phyloP scores from a whole-genome alignment of 2,329 filamentous ascomycete genomes.

The Tolypocladium paradoxum region DNA sequence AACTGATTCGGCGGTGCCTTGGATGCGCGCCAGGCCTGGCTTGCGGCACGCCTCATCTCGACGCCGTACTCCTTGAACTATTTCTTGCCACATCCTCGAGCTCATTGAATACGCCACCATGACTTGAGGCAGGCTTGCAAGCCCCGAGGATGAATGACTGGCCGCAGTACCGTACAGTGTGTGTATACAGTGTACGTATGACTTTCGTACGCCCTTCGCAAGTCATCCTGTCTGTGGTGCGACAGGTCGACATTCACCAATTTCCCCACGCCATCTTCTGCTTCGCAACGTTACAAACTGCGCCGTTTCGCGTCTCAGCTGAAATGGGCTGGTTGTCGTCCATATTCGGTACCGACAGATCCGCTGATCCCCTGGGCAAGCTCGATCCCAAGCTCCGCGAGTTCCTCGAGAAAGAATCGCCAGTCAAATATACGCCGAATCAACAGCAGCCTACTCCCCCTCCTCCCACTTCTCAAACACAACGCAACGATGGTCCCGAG shows the following conservation, averaged over 20 bases:
- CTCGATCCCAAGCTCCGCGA: conserved; percentile 77
- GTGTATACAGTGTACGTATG: background rate
- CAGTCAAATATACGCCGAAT: conserved; percentile 50
- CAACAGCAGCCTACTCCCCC: conserved; percentile 11
- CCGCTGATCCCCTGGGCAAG: conserved; percentile 52
- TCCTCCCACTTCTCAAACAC: conserved; percentile 4
- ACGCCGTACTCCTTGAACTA: background rate
- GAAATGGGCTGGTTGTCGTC: conserved; percentile 49
- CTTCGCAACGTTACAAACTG: background rate
- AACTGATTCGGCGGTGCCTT: background rate
- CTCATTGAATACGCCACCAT: background rate
- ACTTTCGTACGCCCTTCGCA: background rate
- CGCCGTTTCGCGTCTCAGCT: background rate
- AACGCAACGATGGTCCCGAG: conserved; percentile 5
- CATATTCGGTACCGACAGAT: conserved; percentile 36
- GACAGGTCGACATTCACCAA: background rate
- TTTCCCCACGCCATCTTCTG: background rate
- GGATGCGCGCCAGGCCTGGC: background rate
- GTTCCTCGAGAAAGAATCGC: conserved; percentile 74
- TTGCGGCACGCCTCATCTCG: background rate
- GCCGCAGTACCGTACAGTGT: no score
- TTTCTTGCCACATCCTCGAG: background rate
- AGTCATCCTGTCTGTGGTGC: background rate
- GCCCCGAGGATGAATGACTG: no score
- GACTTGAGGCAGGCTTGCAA: background rate